Evolutionary conservation across 352 stramenopile species (phyloP).

Genomic region (Albugo laibachii): DNA sequence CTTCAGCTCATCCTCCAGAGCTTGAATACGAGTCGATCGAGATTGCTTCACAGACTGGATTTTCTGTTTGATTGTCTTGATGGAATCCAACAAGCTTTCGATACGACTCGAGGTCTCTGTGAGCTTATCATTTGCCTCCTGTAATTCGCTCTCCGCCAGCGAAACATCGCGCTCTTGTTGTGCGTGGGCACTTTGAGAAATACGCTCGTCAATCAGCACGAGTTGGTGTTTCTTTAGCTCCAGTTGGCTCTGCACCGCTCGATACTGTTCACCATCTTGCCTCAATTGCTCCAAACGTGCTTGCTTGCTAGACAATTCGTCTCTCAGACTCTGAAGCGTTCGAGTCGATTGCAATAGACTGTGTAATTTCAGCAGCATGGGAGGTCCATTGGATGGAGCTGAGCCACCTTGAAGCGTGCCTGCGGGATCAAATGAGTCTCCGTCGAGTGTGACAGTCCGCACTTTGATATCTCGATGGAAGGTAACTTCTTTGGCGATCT

Average conservation of each 20-base stretch:
- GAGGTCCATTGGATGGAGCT: slow-evolving; percentile 44
- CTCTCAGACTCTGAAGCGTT: slow-evolving; percentile 39
- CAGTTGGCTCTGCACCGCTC: slow-evolving; percentile 49
- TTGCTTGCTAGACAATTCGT: slow-evolving; percentile 24
- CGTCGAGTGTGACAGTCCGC: slow-evolving; percentile 93
- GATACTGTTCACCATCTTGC: slow-evolving; percentile 53
- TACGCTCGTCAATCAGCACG: slow-evolving; percentile 52
- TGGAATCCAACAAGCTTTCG: slow-evolving; percentile 50
- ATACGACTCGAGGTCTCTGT: slow-evolving; percentile 43
- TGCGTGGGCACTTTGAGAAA: slow-evolving; percentile 53
- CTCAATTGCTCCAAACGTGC: slow-evolving; percentile 36
- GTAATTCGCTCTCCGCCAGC: slow-evolving; percentile 51
- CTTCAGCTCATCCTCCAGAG: slow-evolving; percentile 54
- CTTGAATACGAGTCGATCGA: slow-evolving; percentile 54
- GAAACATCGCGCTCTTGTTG: slow-evolving; percentile 56
- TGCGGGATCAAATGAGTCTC: slow-evolving; percentile 95
- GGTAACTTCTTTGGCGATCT: slow-evolving; percentile 74
- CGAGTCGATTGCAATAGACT: slow-evolving; percentile 52
- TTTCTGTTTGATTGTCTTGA: slow-evolving; percentile 48
- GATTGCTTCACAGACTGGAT: slow-evolving; percentile 71
- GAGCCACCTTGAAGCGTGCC: slow-evolving; percentile 90
- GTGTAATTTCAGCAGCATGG: slow-evolving; percentile 68
- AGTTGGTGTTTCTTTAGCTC: slow-evolving; percentile 74
- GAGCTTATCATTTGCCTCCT: slow-evolving; percentile 35
- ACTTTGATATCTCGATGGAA: slow-evolving; percentile 87